Conservation (phyloP, 2,329 filamentous ascomycete genomes). For the Colletotrichum tanaceti region DNA sequence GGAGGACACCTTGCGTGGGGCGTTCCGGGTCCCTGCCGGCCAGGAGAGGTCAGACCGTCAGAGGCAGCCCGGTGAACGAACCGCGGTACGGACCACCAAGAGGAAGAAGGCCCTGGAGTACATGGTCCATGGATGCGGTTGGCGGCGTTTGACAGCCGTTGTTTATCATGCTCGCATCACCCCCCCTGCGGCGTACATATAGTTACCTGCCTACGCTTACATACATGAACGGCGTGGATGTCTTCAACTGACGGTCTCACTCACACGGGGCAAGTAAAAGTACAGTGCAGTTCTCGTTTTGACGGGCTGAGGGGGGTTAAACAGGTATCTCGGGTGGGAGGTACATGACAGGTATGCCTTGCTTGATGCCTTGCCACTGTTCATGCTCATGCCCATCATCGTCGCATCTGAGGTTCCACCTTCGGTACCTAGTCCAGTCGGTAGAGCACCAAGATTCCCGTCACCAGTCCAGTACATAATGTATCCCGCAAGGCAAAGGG, state of each 20-base stretch:
- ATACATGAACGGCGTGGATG: constrained; percentile 14
- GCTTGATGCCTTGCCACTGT: constrained; percentile 29
- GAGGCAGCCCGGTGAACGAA: constrained; percentile 26
- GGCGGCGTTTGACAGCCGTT: constrained; percentile 16
- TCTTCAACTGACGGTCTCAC: constrained; percentile 32
- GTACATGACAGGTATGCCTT: constrained; percentile 24
- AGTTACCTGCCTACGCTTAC: neutral
- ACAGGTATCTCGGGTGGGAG: constrained; percentile 10
- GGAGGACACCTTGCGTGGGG: constrained; percentile 24
- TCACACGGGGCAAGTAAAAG: neutral
- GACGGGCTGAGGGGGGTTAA: neutral
- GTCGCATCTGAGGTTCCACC: constrained; percentile 37
- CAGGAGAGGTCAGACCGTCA: constrained; percentile 26
- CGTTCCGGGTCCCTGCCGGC: constrained; percentile 34
- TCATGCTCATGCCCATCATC: constrained; percentile 16
- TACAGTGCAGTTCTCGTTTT: neutral
- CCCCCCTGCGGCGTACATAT: constrained; percentile 25
- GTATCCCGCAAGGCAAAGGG: neutral
- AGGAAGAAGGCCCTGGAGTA: constrained; percentile 1
- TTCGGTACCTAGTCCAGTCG: constrained; percentile 1
- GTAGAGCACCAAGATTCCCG: neutral
- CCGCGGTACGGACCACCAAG: neutral
- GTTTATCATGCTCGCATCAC: constrained; percentile 32
- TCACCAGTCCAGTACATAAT: neutral
- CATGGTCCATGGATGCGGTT: constrained; percentile 11